Evolutionary conservation across 23 red algal species (phyloP).

Genomic region (Chondrus crispus): DNA sequence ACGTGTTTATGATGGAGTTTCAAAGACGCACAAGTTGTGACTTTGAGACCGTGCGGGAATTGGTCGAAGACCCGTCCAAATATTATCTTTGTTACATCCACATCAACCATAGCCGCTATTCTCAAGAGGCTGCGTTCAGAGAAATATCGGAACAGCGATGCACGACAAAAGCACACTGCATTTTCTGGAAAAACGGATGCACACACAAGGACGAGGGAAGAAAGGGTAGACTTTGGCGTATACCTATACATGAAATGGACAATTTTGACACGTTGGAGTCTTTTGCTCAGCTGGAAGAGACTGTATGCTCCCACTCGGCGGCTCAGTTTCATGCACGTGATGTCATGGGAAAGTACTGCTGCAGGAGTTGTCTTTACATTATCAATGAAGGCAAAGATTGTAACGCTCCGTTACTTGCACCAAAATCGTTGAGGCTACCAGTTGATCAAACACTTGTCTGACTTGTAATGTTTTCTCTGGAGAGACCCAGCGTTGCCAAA

Average conservation of each 20-base stretch:
- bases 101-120: not conserved
- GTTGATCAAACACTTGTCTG: not conserved
- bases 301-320: not conserved
- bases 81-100: not conserved
- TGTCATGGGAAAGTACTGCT: not conserved
- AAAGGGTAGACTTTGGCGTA: not conserved
- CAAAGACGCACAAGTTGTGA: too few relatives aligned
- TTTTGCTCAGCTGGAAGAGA: not conserved
- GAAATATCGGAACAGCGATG: not conserved
- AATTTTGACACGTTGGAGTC: not conserved
- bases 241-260: not conserved
- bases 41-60: too few relatives aligned
- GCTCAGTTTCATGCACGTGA: not conserved
- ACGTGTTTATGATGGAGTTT: too few relatives aligned
- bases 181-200: not conserved
- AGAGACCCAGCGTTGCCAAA: not conserved
- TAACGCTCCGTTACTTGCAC: not conserved
- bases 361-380: not conserved
- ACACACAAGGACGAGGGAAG: too few relatives aligned
- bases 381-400: not conserved
- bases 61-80: not conserved
- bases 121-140: not conserved
- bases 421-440: not conserved
- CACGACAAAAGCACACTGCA: not conserved
- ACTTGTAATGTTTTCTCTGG: not conserved